Evolutionary conservation across 345 rosid species (phyloP).

Genomic region (Lepidium sativum): DNA sequence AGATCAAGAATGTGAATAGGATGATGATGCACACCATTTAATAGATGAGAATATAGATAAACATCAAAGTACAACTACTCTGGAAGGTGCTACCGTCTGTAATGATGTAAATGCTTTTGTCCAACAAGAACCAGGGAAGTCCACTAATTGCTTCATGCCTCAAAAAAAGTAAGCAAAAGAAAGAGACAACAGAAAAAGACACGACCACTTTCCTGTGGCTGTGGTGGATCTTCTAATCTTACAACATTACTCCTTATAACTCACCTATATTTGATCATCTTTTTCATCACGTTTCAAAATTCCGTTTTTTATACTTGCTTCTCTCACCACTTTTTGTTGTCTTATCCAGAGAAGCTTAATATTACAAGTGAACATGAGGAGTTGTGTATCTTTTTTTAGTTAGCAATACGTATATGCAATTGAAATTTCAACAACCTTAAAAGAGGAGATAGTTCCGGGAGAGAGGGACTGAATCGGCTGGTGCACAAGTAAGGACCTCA

Average conservation of each 20-base stretch:
- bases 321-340: neutral
- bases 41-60: neutral
- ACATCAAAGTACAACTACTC: neutral
- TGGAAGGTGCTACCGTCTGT: neutral
- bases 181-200: neutral
- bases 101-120: constrained; percentile 11
- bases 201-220: neutral
- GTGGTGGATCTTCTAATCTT: constrained; percentile 1
- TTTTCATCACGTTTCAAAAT: neutral
- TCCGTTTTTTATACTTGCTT: neutral
- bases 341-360: neutral
- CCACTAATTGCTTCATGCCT: constrained; percentile 11
- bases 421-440: constrained; percentile 17
- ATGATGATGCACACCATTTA: constrained; percentile 9
- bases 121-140: neutral
- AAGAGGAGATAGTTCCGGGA: constrained; percentile 87
- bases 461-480: constrained; percentile 74
- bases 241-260: neutral
- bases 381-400: neutral
- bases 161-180: neutral
- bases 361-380: neutral
- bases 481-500: constrained; percentile 52
- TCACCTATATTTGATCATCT: neutral
- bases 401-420: neutral
- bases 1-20: neutral